phyloP scores from a whole-genome alignment of 208 protist species.

The Tetramitus jugosus region DNA sequence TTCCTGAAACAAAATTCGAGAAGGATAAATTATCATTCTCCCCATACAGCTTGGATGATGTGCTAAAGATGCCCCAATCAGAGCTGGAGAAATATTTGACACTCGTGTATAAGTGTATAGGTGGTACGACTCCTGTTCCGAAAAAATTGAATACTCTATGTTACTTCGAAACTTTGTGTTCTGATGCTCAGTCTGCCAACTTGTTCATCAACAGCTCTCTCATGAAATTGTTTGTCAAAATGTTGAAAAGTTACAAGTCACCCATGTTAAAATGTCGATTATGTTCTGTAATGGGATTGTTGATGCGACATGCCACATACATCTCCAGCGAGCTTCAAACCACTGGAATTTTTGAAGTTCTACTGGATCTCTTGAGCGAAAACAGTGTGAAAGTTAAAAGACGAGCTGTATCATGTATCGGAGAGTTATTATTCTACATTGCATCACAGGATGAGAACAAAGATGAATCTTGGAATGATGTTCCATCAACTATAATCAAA shows the following conservation, averaged over 20 bases:
- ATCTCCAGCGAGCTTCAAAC: conserved; percentile 55
- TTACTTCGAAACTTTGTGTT: conserved; percentile 69
- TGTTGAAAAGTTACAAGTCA: conserved; percentile 49
- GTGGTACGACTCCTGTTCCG: conserved; percentile 19
- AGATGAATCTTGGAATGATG: conserved; percentile 56
- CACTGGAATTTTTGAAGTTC: conserved; percentile 51
- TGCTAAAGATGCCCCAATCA: conserved; percentile 47
- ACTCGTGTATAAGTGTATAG: conserved; percentile 44
- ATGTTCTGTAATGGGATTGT: conserved; percentile 63
- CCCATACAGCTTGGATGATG: conserved; percentile 46
- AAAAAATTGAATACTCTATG: conserved; percentile 65
- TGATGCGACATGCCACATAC: conserved; percentile 71
- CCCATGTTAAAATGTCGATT: conserved; percentile 50
- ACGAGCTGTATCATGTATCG: conserved; percentile 62
- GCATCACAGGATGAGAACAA: conserved; percentile 45
- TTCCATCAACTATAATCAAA: conserved; percentile 40
- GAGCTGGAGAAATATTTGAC: conserved; percentile 52
- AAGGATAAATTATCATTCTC: conserved; percentile 51
- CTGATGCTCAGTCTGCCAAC: conserved; percentile 60
- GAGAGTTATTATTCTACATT: conserved; percentile 78
- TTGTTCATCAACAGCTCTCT: conserved; percentile 75
- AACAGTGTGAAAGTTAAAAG: conserved; percentile 53
- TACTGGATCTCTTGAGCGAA: conserved; percentile 53
- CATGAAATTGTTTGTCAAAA: conserved; percentile 67
- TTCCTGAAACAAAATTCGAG: conserved; percentile 57